phyloP scores from a whole-genome alignment of 2,329 filamentous ascomycete species.

The Arthrobotrys iridis region DNA sequence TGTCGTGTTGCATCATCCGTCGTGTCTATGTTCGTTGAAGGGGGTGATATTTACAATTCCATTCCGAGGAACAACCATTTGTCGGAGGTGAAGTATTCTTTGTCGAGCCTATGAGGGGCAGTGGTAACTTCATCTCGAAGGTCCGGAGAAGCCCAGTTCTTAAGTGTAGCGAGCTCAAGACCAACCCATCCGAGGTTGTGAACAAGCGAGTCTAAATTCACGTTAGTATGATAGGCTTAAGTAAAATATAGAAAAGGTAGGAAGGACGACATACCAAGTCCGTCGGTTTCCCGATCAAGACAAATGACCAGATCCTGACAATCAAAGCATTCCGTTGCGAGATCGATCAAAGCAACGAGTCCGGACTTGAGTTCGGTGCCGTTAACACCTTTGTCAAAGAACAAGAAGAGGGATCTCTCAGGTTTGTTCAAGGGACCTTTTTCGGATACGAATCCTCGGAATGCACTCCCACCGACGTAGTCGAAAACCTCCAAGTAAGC shows the following conservation, averaged over 20 bases:
- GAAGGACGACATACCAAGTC: slow-evolving; percentile 56
- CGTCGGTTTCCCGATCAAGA: slow-evolving; percentile 77
- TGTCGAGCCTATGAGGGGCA: slow-evolving; percentile 52
- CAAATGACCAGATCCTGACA: slow-evolving; percentile 83
- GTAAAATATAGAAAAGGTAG: not conserved
- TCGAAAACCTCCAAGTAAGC: slow-evolving; percentile 84
- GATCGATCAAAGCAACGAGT: slow-evolving; percentile 88
- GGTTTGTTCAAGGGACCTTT: slow-evolving; percentile 60
- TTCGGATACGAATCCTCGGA: slow-evolving; percentile 83
- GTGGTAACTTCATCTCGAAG: slow-evolving; percentile 58
- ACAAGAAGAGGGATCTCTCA: slow-evolving; percentile 82
- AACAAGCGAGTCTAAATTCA: slow-evolving; percentile 66
- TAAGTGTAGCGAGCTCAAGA: slow-evolving; percentile 82
- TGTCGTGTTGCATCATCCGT: slow-evolving; percentile 35
- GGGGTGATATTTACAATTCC: slow-evolving; percentile 72
- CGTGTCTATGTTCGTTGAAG: slow-evolving; percentile 42
- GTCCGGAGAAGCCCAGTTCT: slow-evolving; percentile 73
- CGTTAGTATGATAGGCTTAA: slow-evolving; percentile 14
- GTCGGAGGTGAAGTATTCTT: slow-evolving; percentile 74
- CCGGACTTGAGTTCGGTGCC: slow-evolving; percentile 63
- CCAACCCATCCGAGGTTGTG: slow-evolving; percentile 93
- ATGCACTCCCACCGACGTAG: slow-evolving; percentile 82
- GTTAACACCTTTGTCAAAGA: slow-evolving; percentile 74
- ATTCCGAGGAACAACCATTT: slow-evolving; percentile 89
- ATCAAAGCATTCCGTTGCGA: slow-evolving; percentile 78